A percentile compares a stretch with the other conserved stretches of the same genome.
phyloP scores from a whole-genome alignment of 164 flowering plant species.

The Kalanchoe fedtschenkoi region DNA sequence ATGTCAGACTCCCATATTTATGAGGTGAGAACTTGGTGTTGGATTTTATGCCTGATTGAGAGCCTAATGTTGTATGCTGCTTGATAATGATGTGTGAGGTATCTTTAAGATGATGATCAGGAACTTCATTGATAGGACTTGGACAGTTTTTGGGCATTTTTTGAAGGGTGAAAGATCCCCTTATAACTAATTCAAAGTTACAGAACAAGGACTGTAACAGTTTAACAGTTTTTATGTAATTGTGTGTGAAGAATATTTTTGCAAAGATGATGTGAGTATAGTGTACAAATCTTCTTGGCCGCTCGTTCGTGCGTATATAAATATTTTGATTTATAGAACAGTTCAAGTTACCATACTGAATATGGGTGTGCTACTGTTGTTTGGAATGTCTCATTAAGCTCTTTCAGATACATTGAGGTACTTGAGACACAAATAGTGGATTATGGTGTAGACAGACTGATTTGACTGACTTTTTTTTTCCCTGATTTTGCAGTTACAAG shows the following conservation, averaged over 20 bases:
- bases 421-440: background rate
- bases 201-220: too few species aligned
- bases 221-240: background rate
- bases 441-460: background rate
- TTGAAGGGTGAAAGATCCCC: too few species aligned
- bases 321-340: too few species aligned
- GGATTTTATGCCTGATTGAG: background rate
- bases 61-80: background rate
- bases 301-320: background rate
- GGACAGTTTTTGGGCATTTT: too few species aligned
- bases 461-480: background rate
- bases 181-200: too few species aligned
- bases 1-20: slow-evolving; percentile 40
- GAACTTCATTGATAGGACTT: too few species aligned
- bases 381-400: background rate
- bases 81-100: background rate
- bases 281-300: background rate
- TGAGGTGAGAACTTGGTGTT: slow-evolving; percentile 28
- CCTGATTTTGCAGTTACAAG: slow-evolving; percentile 49
- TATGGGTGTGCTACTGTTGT: background rate
- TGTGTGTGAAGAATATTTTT: background rate
- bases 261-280: background rate
- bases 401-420: background rate
- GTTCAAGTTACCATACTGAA: too few species aligned
- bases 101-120: background rate